Conservation (phyloP, 2,329 filamentous ascomycete species). For the Trichophyton schoenleinii region DNA sequence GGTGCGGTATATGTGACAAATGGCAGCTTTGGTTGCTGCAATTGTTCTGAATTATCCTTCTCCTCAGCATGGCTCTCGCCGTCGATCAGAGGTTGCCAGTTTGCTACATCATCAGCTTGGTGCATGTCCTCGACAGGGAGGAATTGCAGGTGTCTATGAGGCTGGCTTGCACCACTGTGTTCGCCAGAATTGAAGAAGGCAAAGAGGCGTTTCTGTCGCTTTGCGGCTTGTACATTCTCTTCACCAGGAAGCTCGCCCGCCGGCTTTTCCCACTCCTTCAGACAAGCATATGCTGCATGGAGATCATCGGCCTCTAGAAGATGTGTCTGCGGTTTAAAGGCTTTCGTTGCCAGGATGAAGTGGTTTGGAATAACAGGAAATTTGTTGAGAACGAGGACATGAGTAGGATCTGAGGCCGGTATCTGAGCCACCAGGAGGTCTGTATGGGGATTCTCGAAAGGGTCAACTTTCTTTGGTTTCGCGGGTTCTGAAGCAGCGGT, state of each 20-base stretch:
- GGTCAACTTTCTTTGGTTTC: constrained; percentile 27
- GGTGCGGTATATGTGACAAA: constrained; percentile 38
- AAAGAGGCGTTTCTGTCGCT: constrained; percentile 24
- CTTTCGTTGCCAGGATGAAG: constrained; percentile 38
- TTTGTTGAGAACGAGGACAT: constrained; percentile 37
- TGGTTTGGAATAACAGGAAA: constrained; percentile 38
- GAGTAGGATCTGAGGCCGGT: constrained; percentile 23
- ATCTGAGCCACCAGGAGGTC: constrained; percentile 33
- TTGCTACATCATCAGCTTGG: constrained; percentile 9
- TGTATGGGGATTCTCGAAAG: constrained; percentile 32
- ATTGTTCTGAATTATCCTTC: constrained; percentile 5
- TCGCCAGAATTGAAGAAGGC: constrained; percentile 40
- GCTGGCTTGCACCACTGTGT: constrained; percentile 38
- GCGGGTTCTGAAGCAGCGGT: constrained; percentile 2
- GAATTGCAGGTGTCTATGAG: constrained; percentile 38
- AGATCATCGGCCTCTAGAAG: constrained; percentile 34
- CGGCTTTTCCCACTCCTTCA: constrained; percentile 27
- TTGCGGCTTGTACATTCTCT: neutral
- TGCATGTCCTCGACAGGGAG: constrained; percentile 35
- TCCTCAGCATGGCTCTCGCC: neutral
- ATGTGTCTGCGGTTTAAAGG: constrained; percentile 32
- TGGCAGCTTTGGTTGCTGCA: constrained; percentile 29
- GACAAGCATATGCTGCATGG: constrained; percentile 29
- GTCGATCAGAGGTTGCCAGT: constrained; percentile 42
- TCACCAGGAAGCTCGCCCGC: neutral